Conservation (phyloP, 441 rosid genomes). For the Syzygium malaccense region DNA sequence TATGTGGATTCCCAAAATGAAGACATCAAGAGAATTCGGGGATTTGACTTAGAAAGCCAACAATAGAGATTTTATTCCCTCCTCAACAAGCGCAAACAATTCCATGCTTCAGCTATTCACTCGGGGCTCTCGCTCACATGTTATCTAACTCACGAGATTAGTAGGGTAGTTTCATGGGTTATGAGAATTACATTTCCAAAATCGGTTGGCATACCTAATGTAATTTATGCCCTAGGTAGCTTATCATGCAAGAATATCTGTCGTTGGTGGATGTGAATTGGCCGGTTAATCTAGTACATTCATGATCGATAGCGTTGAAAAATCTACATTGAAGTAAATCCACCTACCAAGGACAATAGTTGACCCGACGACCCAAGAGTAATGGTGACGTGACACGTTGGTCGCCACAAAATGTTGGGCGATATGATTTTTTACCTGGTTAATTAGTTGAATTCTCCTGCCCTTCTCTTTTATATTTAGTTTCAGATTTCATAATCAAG, state of each 20-base stretch:
- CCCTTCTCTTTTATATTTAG: background rate
- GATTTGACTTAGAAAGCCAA: background rate
- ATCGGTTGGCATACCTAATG: background rate
- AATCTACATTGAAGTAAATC: background rate
- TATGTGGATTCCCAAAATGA: background rate
- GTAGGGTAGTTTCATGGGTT: background rate
- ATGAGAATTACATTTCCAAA: background rate
- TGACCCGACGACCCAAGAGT: background rate
- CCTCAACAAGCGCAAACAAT: background rate
- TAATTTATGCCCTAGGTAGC: background rate
- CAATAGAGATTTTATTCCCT: background rate
- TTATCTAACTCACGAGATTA: background rate
- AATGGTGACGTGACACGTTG: background rate
- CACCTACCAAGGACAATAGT: background rate
- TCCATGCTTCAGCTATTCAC: background rate
- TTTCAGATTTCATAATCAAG: background rate
- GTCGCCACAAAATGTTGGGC: background rate
- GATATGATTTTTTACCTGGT: background rate
- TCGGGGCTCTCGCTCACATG: background rate
- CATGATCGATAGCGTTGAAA: background rate
- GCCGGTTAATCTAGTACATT: background rate
- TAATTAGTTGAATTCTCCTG: background rate
- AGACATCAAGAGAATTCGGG: background rate
- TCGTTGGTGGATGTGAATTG: background rate
- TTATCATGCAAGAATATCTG: background rate